phyloP scores from a whole-genome alignment of 257 asterid species.

The Cruciata laevipes region DNA sequence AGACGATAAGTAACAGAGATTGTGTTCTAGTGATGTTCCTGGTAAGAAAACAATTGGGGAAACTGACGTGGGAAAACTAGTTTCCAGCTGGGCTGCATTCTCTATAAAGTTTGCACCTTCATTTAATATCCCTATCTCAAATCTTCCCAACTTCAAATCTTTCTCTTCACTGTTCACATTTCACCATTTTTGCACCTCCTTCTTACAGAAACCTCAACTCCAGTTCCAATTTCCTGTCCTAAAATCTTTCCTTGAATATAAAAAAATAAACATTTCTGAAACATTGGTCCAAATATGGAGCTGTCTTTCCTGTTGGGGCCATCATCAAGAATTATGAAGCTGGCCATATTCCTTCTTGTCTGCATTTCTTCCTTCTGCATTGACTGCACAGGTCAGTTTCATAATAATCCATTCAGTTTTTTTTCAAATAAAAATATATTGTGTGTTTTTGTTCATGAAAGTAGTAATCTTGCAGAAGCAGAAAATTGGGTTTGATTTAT shows the following conservation, averaged over 20 bases:
- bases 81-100: conserved; percentile 1
- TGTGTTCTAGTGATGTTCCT: background rate
- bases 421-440: background rate
- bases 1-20: background rate
- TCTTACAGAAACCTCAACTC: background rate
- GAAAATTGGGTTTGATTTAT: background rate
- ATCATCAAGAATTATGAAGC: conserved; percentile 7
- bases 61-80: background rate
- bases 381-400: conserved; percentile 21
- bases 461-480: conserved; percentile 2
- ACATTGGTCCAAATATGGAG: background rate
- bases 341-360: conserved; percentile 13
- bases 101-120: background rate
- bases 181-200: conserved; percentile 1
- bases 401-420: background rate
- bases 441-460: background rate
- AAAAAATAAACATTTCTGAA: background rate
- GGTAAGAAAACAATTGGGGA: background rate
- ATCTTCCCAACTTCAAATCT: background rate
- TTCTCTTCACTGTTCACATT: background rate
- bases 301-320: background rate
- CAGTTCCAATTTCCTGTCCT: background rate
- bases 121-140: background rate
- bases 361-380: conserved; percentile 18
- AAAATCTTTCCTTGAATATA: background rate